A percentile compares a stretch with the other conserved stretches of the same genome.
These are phyloP conservation scores for Podaxis pistillaris DNA, from an alignment of 768 basidiomycete species.

Conservation along the genomic window DNA sequence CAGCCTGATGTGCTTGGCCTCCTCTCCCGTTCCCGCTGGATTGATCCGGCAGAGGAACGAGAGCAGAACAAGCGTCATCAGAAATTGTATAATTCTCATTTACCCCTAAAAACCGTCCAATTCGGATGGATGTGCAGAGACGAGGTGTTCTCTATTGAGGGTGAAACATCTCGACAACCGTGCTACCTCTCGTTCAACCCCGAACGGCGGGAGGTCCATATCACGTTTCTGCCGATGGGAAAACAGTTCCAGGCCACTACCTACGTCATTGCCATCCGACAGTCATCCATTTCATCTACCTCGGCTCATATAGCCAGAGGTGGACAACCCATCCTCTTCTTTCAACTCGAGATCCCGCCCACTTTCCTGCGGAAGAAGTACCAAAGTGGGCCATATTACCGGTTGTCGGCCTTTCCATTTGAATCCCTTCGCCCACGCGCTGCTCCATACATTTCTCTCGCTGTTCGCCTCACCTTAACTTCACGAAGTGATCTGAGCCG, in stretches of 20 bases:
- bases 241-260: constrained; percentile 13
- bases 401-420: constrained; percentile 39
- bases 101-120: constrained; percentile 40
- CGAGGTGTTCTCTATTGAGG: constrained; percentile 51
- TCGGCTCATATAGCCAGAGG: constrained; percentile 29
- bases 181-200: constrained; percentile 33
- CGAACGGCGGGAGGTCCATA: constrained; percentile 45
- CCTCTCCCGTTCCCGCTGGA: constrained; percentile 35
- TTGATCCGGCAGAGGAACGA: constrained; percentile 35
- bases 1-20: constrained; percentile 35
- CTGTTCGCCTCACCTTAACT: constrained; percentile 46
- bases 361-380: constrained; percentile 13
- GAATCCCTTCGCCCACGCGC: constrained; percentile 36
- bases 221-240: constrained; percentile 25
- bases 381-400: constrained; percentile 18
- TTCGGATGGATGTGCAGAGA: constrained; percentile 64
- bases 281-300: constrained; percentile 39
- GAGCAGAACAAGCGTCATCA: constrained; percentile 28
- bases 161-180: constrained; percentile 14
- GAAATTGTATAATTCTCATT: constrained; percentile 24
- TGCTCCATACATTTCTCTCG: constrained; percentile 49
- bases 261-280: constrained; percentile 40
- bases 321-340: constrained; percentile 35
- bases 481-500: constrained; percentile 29
- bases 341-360: constrained; percentile 37